Evolutionary conservation across 768 basidiomycete genomes (phyloP).

Genomic region (Ramaria sp.): DNA sequence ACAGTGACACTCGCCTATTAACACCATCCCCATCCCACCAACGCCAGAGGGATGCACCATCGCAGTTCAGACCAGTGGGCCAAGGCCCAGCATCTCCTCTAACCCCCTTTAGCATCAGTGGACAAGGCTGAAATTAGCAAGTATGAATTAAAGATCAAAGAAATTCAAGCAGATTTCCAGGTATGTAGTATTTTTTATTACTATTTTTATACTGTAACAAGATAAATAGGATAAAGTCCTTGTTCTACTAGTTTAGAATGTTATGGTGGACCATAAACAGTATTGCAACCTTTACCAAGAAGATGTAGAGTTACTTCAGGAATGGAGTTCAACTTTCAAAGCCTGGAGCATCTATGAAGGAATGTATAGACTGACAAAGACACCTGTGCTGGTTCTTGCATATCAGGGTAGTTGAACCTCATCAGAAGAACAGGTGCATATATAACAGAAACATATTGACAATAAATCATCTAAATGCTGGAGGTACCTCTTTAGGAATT

Average conservation of each 20-base stretch:
- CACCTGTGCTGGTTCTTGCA: not conserved
- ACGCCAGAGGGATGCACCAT: too few relatives aligned
- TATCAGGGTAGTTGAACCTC: not conserved
- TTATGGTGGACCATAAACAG: not conserved
- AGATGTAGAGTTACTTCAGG: not conserved
- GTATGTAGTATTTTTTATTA: not conserved
- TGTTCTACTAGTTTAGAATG: not conserved
- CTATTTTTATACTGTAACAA: not conserved
- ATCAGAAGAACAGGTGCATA: not conserved
- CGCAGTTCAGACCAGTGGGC: too few relatives aligned
- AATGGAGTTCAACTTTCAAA: not conserved
- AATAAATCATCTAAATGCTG: not conserved
- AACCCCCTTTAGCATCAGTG: not conserved
- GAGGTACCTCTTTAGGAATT: not conserved
- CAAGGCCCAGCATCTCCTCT: too few relatives aligned
- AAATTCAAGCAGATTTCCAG: not conserved
- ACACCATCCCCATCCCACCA: too few relatives aligned
- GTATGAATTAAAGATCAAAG: not conserved
- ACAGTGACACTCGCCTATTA: too few relatives aligned
- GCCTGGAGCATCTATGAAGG: not conserved
- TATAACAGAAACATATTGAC: not conserved
- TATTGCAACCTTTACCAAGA: not conserved
- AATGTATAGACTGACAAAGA: not conserved
- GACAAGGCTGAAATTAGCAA: not conserved
- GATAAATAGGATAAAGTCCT: not conserved